Evolutionary conservation across 352 stramenopile species (phyloP).

Genomic region (Pythium grandisporangium): DNA sequence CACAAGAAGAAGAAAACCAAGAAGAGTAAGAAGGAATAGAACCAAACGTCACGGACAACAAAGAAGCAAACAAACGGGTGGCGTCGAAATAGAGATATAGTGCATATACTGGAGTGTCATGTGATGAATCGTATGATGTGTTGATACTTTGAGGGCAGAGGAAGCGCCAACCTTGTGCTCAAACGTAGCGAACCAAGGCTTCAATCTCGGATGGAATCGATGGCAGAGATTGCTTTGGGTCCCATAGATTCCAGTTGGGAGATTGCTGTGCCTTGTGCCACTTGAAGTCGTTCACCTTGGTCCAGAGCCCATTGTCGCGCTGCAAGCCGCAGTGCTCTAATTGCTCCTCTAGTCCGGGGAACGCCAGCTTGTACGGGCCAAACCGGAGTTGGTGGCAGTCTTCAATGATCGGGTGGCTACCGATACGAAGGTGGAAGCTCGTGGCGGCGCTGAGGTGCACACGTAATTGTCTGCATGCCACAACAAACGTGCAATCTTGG

Average conservation of each 20-base stretch:
- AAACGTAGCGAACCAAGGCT: conserved; percentile 27
- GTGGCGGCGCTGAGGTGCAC: conserved; percentile 66
- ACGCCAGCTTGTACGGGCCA: conserved; percentile 60
- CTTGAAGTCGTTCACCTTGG: conserved; percentile 90
- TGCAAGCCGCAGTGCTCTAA: conserved; percentile 41
- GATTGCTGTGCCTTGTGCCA: conserved; percentile 84
- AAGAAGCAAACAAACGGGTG: background rate
- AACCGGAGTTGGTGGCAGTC: conserved; percentile 82
- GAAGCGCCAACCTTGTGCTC: too few species aligned
- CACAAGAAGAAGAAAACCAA: conserved; percentile 20
- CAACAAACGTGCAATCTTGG: conserved; percentile 65
- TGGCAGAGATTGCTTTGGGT: conserved; percentile 33
- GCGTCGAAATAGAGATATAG: too few species aligned
- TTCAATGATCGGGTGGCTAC: conserved; percentile 87
- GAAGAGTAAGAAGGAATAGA: conserved; percentile 39
- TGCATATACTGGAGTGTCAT: too few species aligned
- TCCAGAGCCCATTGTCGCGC: conserved; percentile 62
- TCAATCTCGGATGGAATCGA: conserved; percentile 23
- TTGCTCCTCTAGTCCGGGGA: conserved; percentile 48
- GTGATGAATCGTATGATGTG: background rate
- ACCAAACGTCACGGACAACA: background rate
- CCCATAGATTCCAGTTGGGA: conserved; percentile 74
- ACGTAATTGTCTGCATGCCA: conserved; percentile 78
- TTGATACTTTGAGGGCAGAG: too few species aligned
- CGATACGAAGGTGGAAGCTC: conserved; percentile 74